Evolutionary conservation across 2,329 filamentous ascomycete genomes (phyloP).

Genomic region (Sordariomycetes sp.): DNA sequence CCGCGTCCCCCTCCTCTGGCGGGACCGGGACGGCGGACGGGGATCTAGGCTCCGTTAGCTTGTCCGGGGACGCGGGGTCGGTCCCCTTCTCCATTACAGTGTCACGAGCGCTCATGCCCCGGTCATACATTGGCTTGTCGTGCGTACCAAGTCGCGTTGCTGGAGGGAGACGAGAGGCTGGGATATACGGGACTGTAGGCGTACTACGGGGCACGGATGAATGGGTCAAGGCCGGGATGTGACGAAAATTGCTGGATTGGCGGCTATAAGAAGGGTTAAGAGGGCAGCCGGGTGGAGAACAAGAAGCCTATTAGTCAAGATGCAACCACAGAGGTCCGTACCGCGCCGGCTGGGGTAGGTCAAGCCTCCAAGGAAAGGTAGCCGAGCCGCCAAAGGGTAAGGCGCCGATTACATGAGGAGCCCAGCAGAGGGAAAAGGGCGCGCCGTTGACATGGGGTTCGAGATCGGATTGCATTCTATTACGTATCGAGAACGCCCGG

Average conservation of each 20-base stretch:
- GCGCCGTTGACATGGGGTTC: neutral
- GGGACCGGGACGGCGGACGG: neutral
- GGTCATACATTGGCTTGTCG: neutral
- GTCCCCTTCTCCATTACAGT: neutral
- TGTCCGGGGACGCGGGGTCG: neutral
- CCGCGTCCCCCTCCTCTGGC: neutral
- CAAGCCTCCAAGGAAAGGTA: neutral
- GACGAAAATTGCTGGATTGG: neutral
- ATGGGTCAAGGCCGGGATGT: neutral
- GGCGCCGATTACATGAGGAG: neutral
- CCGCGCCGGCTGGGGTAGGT: neutral
- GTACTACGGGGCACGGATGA: neutral
- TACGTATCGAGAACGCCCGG: constrained; percentile 2
- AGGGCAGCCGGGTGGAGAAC: neutral
- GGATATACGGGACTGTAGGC: neutral
- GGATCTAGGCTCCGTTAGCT: neutral
- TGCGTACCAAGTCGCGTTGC: neutral
- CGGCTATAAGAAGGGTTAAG: neutral
- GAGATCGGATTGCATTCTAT: neutral
- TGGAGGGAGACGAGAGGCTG: neutral
- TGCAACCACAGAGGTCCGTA: neutral
- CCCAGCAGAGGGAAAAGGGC: too few species aligned
- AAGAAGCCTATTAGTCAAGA: neutral
- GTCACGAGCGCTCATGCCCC: neutral
- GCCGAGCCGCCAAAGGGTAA: neutral